Conservation (phyloP, 2,329 filamentous ascomycete genomes). For the Pyrenophora tritici-repentis region DNA sequence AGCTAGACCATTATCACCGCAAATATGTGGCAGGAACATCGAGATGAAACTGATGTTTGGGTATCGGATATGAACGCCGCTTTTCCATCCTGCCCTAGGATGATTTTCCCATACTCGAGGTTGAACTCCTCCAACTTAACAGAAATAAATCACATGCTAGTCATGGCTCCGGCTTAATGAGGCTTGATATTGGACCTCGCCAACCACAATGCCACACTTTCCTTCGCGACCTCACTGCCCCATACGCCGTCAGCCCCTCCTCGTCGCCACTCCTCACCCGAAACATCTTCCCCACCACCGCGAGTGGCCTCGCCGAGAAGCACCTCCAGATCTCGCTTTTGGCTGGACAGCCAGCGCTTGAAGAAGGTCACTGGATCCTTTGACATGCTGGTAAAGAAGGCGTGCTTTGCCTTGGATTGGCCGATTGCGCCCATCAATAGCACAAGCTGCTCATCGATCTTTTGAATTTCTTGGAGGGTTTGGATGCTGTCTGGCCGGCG, state of each 20-base stretch:
- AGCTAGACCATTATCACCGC: too few species aligned
- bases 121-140: background rate
- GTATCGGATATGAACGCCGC: slow-evolving; percentile 19
- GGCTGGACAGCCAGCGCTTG: slow-evolving; percentile 84
- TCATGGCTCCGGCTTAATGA: slow-evolving; percentile 23
- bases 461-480: slow-evolving; percentile 75
- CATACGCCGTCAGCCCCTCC: slow-evolving; percentile 66
- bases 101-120: slow-evolving; percentile 1
- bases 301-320: slow-evolving; percentile 80
- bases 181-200: slow-evolving; percentile 47
- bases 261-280: slow-evolving; percentile 71
- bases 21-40: background rate
- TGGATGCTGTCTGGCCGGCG: slow-evolving; percentile 56
- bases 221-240: slow-evolving; percentile 64
- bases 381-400: slow-evolving; percentile 79
- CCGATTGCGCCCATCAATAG: slow-evolving; percentile 80
- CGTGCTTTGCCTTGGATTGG: slow-evolving; percentile 86
- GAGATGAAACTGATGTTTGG: slow-evolving; percentile 17
- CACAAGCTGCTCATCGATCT: slow-evolving; percentile 83
- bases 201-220: slow-evolving; percentile 66
- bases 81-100: slow-evolving; percentile 1
- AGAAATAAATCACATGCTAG: background rate
- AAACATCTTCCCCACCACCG: slow-evolving; percentile 55
- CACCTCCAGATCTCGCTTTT: slow-evolving; percentile 87
- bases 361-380: slow-evolving; percentile 85